These are phyloP conservation scores for Domatiomyces globalis DNA, from an alignment of 2,329 filamentous ascomycete genomes.

Conservation along the genomic window DNA sequence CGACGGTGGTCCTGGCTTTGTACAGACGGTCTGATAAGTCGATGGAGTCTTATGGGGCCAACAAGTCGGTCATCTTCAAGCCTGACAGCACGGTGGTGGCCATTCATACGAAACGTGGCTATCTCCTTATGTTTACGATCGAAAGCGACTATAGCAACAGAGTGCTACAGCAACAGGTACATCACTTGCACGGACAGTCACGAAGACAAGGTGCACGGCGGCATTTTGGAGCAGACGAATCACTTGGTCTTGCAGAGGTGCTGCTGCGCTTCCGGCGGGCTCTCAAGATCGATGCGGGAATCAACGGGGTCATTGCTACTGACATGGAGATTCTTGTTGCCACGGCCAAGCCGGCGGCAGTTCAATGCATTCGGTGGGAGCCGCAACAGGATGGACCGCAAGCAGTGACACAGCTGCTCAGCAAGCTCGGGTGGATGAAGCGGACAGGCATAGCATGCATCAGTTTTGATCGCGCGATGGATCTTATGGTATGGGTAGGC, in stretches of 20 bases:
- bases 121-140: conserved; percentile 86
- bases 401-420: conserved; percentile 79
- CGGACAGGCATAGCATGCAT: conserved; percentile 66
- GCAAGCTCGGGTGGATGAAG: conserved; percentile 74
- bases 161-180: conserved; percentile 61
- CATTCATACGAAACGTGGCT: conserved; percentile 71
- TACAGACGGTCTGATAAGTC: conserved; percentile 71
- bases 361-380: conserved; percentile 92
- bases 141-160: conserved; percentile 68
- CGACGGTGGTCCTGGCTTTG: conserved; percentile 73
- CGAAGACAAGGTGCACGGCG: conserved; percentile 32
- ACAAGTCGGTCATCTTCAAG: conserved; percentile 69
- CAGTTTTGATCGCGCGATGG: conserved; percentile 93
- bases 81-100: conserved; percentile 88
- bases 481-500: conserved; percentile 82
- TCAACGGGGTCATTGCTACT: conserved; percentile 70
- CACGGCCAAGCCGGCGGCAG: conserved; percentile 78
- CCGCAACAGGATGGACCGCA: conserved; percentile 69
- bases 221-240: conserved; percentile 63
- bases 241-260: conserved; percentile 66
- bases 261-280: conserved; percentile 92
- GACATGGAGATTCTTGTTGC: conserved; percentile 89
- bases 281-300: conserved; percentile 93
- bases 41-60: conserved; percentile 67
- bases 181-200: conserved; percentile 41